Base-by-base conservation (phyloP, 257 asterid species). In the Euphrasia confusa region DNA sequence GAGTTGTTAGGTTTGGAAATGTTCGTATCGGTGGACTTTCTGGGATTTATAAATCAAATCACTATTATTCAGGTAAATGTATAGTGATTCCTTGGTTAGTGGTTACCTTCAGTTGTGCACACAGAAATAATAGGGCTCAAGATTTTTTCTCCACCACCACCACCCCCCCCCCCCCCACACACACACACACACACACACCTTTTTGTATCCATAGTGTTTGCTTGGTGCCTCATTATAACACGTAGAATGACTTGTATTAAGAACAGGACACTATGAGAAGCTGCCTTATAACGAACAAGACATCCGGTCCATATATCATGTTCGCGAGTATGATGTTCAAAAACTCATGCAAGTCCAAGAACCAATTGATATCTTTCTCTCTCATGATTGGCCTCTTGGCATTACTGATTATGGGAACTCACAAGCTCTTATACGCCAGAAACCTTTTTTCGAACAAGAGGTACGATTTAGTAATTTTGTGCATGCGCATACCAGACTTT, bases 341-440 rank as follows among this genome's bases (percentile, higher is more conserved):
- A 92, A 89, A 81, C 96, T 92, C 65, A 81, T 80, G 97, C 89
- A 92, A 83, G 80, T 89, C 66, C 86, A 86, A 74, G 97, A 89
- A 68, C 99, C 99, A 69, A 71, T 92, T 60, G 99, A 92, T 71
- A 82, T 92, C 35, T 92, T 89, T 75, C 93, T 92, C 65, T 86
- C 99, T 48, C 99, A 92, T 81, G 99, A 92, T 78, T 92, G 97
- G 97, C 99, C 99, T 50, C 57, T 78, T 73, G 95, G 95, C 61
- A 84, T 92, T 59, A 84, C 97, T 37, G 82, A 82, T 67, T 70
- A 74, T 47, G 99, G 99, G 67, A 65, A 89, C 69, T 44, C 84
- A 81, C 48, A 73, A 64, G 68, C 61, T 62, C 99, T 92, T 72
- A 72, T 92, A 55, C 83, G 78, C 66, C 70, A 64, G 32, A 92